These are phyloP conservation scores for Cucurbita pepo DNA, from an alignment of 306 rosid species.

Conservation along the genomic window DNA sequence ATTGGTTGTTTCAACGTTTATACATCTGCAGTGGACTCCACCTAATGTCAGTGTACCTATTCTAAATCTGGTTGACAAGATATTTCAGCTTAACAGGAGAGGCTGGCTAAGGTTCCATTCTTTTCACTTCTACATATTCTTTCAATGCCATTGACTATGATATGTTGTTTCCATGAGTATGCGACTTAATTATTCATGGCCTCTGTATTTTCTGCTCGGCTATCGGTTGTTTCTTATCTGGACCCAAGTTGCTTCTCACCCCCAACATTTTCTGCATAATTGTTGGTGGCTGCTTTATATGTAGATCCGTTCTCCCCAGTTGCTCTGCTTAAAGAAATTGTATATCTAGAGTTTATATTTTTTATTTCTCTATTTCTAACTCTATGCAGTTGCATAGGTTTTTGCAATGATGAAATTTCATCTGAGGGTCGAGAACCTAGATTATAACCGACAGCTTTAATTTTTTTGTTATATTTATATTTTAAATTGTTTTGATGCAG, in stretches of 20 bases:
- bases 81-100: slow-evolving; percentile 94
- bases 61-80: slow-evolving; percentile 85
- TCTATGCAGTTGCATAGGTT: not conserved
- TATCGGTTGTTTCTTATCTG: not conserved
- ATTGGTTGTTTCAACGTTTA: slow-evolving; percentile 5
- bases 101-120: slow-evolving; percentile 87
- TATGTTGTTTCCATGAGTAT: not conserved
- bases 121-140: slow-evolving; percentile 7
- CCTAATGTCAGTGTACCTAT: slow-evolving; percentile 86
- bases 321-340: not conserved
- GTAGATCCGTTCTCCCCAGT: not conserved
- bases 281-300: not conserved
- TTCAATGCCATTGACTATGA: not conserved
- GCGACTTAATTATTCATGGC: not conserved
- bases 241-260: not conserved
- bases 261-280: not conserved
- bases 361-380: not conserved
- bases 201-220: not conserved
- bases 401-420: not conserved
- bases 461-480: not conserved
- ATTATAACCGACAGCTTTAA: slow-evolving; percentile 5
- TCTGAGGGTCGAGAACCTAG: not conserved
- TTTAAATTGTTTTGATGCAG: slow-evolving; percentile 29
- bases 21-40: slow-evolving; percentile 86
- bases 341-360: not conserved